Base-by-base conservation (phyloP, 2,329 filamentous ascomycete genomes). In the Colletotrichum sp. region DNA sequence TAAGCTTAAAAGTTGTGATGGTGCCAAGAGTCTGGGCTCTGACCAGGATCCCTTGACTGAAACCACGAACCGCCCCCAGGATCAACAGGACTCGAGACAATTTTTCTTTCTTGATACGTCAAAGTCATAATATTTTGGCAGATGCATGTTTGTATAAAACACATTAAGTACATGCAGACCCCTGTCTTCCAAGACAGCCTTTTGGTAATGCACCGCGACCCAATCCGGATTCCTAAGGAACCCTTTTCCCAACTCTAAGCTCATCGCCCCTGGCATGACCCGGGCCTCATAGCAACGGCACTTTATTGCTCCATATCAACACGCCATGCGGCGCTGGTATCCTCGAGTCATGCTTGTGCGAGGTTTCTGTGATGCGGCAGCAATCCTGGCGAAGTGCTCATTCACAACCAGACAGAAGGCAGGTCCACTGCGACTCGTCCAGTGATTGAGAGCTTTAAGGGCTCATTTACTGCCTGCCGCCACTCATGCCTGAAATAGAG, bases 381-480 rank as follows among this genome's bases (percentile, higher is more conserved):
- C 58, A 26, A 67, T 26, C 12, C 30, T 21, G 18, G 30, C 43
- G 28, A 15, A 4, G 12, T 52, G 38, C 65, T 56, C 65, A 26
- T 36, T 38, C 15, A n/a, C 48, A 55, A 24, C 13, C 12, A 24
- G 28, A 67, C 55, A 12, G 15, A 26, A 15, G 38, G 43, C 16
- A 58, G 15, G 18, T 36, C 15, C 48, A 18, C 13, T 26, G 30
- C 28, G 9, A 58, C 13, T 67, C 48, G 32, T 56, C 43, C 28
- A 36, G 30, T 18, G 21, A 16, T 58, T 24, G 43, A 21, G 24
- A 60, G 32, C 10, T 24, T 15, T 24, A 21, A 18, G 28, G 15
- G 26, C 24, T 48, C 61, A 71, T 77, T 72, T 78, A 78, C 77
- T n/a, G 43, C 48, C 30, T 58, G 38, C 58, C 30, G 10, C 58